A percentile compares a stretch with the other conserved stretches of the same genome.
Evolutionary conservation across 345 rosid species (phyloP).

Genomic region (Anacardium occidentale): DNA sequence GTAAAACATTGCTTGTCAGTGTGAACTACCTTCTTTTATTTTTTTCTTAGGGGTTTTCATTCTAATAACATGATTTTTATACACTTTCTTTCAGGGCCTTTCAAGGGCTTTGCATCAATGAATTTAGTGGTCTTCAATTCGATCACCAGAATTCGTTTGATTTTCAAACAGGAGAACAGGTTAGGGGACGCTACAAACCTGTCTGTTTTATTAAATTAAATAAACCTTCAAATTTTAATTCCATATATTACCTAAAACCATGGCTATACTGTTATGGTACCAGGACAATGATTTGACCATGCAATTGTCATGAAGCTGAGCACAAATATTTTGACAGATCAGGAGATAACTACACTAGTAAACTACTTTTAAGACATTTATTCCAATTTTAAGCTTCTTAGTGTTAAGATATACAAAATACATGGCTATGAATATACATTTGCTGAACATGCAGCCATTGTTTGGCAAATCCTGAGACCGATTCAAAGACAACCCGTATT

Average conservation of each 20-base stretch:
- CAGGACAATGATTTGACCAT: not conserved
- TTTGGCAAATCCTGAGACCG: not conserved
- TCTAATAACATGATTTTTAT: slow-evolving; percentile 11
- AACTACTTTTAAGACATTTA: not conserved
- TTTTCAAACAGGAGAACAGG: slow-evolving; percentile 95
- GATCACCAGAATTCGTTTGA: slow-evolving; percentile 78
- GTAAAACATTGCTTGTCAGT: not conserved
- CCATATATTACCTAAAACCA: not conserved
- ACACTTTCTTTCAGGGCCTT: slow-evolving; percentile 70
- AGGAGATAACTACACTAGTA: not conserved
- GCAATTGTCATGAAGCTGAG: not conserved
- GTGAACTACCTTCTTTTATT: not conserved
- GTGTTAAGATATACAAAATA: not conserved
- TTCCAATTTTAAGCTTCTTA: not conserved
- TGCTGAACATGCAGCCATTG: not conserved
- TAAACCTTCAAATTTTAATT: too few relatives aligned
- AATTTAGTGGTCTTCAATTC: slow-evolving; percentile 79
- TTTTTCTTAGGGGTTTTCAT: not conserved
- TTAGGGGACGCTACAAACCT: slow-evolving; percentile 27
- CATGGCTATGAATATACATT: not conserved
- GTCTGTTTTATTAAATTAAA: not conserved
- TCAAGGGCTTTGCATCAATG: slow-evolving; percentile 95
- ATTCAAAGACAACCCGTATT: not conserved
- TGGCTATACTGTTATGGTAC: not conserved
- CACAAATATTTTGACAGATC: not conserved